Conservation (phyloP, 2,329 filamentous ascomycete species). For the Beauveria brongniartii region DNA sequence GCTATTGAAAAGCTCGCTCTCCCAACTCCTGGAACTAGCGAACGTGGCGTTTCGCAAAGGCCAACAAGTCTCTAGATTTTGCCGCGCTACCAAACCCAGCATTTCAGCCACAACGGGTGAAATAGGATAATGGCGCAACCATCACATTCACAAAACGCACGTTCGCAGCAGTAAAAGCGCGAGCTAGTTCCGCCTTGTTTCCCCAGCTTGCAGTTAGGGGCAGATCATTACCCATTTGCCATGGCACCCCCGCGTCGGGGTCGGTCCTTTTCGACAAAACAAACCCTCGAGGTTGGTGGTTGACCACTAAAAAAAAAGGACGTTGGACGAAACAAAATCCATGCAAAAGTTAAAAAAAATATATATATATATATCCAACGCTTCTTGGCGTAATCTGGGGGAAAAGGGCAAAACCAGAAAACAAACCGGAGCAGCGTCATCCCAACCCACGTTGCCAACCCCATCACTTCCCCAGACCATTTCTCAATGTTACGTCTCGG, state of each 20-base stretch:
- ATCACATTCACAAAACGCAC: neutral
- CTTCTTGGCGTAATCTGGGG: neutral
- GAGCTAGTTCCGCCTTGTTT: neutral
- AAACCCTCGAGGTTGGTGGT: neutral
- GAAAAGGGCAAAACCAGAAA: neutral
- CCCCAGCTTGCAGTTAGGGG: neutral
- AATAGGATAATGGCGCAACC: neutral
- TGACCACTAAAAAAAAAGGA: neutral
- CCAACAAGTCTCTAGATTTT: neutral
- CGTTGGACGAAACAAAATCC: neutral
- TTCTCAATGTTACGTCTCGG: slow-evolving; percentile 4
- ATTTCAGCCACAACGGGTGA: slow-evolving; percentile 4
- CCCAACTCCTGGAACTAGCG: neutral
- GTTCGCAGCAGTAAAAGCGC: too few species aligned
- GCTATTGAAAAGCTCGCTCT: neutral
- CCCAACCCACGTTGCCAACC: neutral
- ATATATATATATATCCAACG: neutral
- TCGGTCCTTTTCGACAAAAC: neutral
- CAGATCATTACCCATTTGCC: neutral
- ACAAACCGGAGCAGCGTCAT: neutral
- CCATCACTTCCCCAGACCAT: neutral
- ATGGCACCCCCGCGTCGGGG: neutral
- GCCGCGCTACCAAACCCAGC: neutral
- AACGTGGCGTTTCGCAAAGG: neutral
- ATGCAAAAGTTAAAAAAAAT: neutral